Percentiles rank a stretch among this genome's conserved stretches.
Evolutionary conservation across 1,284 basidiomycete species (phyloP).

Genomic region (Exobasidium cylindrosporum): DNA sequence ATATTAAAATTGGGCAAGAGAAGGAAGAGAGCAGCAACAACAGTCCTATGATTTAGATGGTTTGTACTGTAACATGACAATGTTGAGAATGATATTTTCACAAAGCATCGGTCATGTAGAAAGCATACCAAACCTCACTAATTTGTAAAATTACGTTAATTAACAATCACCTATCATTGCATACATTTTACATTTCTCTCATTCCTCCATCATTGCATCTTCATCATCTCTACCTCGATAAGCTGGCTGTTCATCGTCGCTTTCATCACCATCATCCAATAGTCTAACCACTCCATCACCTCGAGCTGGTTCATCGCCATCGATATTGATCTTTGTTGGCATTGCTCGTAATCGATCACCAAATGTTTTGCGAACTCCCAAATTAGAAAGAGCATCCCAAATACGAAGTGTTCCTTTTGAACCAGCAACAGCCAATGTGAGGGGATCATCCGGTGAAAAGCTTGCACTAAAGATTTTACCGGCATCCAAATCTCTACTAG

Average conservation of each 20-base stretch:
- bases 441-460: slow-evolving; percentile 90
- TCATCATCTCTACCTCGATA: not conserved
- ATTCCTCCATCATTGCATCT: slow-evolving; percentile 28
- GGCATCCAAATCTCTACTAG: slow-evolving; percentile 85
- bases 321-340: slow-evolving; percentile 19
- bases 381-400: slow-evolving; percentile 68
- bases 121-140: no score
- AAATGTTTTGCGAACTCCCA: slow-evolving; percentile 55
- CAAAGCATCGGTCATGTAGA: no score
- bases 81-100: no score
- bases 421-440: slow-evolving; percentile 89
- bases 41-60: no score
- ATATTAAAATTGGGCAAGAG: no score
- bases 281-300: slow-evolving; percentile 34
- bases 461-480: slow-evolving; percentile 89
- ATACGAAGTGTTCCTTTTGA: slow-evolving; percentile 88
- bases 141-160: no score
- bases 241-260: slow-evolving; percentile 24
- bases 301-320: slow-evolving; percentile 24
- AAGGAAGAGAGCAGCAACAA: no score
- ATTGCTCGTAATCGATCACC: slow-evolving; percentile 47
- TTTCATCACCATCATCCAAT: slow-evolving; percentile 30
- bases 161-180: no score
- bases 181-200: no score
- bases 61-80: no score